phyloP scores from a whole-genome alignment of 202 grass and related monocot species.

The Miscanthus sacchariflorus region DNA sequence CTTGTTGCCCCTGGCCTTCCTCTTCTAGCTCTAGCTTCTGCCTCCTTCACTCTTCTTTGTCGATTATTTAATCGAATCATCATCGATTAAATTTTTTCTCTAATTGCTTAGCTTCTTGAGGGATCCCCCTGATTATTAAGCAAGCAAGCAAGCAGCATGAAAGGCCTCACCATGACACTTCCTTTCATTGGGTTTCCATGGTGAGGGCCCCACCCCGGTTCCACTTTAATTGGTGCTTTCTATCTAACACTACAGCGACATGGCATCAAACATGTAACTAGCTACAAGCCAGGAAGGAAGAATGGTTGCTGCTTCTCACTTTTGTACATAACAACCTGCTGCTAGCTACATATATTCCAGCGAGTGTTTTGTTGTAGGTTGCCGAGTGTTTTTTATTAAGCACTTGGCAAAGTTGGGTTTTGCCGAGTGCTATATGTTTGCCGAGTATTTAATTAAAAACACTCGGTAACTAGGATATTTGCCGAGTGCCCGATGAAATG shows the following conservation, averaged over 20 bases:
- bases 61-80: conserved; percentile 29
- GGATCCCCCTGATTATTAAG: conserved; percentile 33
- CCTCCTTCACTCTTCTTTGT: conserved; percentile 47
- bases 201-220: conserved; percentile 49
- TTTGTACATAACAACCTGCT: conserved; percentile 26
- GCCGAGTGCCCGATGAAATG: no score
- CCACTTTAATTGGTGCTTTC: conserved; percentile 65
- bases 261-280: conserved; percentile 67
- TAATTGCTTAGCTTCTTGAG: conserved; percentile 50
- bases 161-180: conserved; percentile 56
- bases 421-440: no score
- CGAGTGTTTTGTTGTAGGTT: no score
- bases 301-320: conserved; percentile 45
- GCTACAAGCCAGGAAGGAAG: background rate
- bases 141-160: conserved; percentile 31
- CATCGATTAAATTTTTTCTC: conserved; percentile 3
- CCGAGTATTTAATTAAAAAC: no score
- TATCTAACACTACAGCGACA: conserved; percentile 96
- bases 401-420: no score
- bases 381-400: no score
- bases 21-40: conserved; percentile 46
- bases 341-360: background rate
- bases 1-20: conserved; percentile 4
- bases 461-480: no score
- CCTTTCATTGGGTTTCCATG: conserved; percentile 41